A percentile compares a stretch with the other conserved stretches of the same genome.
Evolutionary conservation across 805 yeast species (phyloP).

Genomic region (Yarrowia sp.): DNA sequence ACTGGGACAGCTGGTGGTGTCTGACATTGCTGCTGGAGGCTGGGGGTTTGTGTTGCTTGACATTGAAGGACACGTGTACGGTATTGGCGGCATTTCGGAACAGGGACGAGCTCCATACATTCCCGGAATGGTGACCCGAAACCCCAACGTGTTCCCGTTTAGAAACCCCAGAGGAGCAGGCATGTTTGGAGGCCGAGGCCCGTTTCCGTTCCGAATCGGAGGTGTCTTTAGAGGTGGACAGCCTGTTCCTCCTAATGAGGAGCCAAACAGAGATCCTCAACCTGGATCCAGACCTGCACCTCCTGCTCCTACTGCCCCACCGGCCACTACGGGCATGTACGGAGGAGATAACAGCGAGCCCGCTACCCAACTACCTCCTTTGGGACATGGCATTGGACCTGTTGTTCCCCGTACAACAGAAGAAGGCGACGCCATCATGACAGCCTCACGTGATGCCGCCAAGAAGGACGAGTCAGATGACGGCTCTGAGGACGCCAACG

Average conservation of each 20-base stretch:
- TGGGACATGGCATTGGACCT: constrained; percentile 25
- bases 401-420: constrained; percentile 15
- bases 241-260: background rate
- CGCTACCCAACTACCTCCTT: constrained; percentile 1
- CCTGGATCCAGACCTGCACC: background rate
- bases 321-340: constrained; percentile 6
- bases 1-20: constrained; percentile 41
- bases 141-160: background rate
- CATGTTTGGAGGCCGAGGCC: background rate
- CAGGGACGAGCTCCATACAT: constrained; percentile 2
- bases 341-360: constrained; percentile 1
- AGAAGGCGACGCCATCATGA: constrained; percentile 4
- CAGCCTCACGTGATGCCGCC: background rate
- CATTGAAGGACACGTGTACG: constrained; percentile 52
- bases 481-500: background rate
- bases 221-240: background rate
- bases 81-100: constrained; percentile 47
- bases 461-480: background rate
- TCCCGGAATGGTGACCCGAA: background rate
- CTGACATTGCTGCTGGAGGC: constrained; percentile 62
- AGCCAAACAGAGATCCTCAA: background rate
- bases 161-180: constrained; percentile 14
- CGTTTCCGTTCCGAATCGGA: background rate
- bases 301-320: background rate
- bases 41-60: constrained; percentile 60